Conservation (phyloP, 192 early-diverging fungal genomes). For the Phlyctochytrium planicorne region DNA sequence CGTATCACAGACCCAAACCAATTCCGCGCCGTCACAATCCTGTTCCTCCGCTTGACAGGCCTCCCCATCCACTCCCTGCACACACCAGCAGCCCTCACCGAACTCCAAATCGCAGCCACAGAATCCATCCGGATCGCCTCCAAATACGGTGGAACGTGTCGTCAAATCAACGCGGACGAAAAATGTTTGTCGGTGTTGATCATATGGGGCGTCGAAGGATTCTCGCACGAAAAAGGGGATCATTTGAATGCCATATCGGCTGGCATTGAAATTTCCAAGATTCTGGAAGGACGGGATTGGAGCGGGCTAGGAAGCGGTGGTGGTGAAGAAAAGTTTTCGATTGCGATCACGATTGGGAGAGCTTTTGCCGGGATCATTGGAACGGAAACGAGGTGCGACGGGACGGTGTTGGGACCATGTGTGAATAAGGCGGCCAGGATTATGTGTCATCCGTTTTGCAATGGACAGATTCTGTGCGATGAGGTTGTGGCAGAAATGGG, state of each 20-base stretch:
- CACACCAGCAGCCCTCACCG: slow-evolving; percentile 7
- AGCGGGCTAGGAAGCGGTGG: too few relatives aligned
- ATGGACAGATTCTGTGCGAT: too few relatives aligned
- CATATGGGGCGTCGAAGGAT: slow-evolving; percentile 39
- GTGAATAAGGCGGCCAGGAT: slow-evolving; percentile 38
- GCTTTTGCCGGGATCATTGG: slow-evolving; percentile 39
- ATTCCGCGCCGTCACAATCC: slow-evolving; percentile 19
- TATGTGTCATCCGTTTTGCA: slow-evolving; percentile 29
- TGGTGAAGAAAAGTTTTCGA: too few relatives aligned
- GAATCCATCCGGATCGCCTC: slow-evolving; percentile 6
- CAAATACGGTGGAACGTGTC: slow-evolving; percentile 15
- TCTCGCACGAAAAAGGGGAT: slow-evolving; percentile 32
- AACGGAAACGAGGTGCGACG: slow-evolving; percentile 19
- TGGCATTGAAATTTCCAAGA: slow-evolving; percentile 13
- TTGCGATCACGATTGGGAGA: slow-evolving; percentile 23
- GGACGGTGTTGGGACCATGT: slow-evolving; percentile 33
- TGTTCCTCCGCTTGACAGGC: slow-evolving; percentile 25
- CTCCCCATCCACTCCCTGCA: slow-evolving; percentile 23
- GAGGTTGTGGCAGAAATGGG: too few relatives aligned
- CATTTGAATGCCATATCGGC: slow-evolving; percentile 24
- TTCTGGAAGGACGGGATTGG: not conserved
- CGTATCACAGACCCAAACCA: not conserved
- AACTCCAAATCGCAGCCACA: slow-evolving; percentile 9
- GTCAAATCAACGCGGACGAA: slow-evolving; percentile 37
- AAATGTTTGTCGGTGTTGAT: slow-evolving; percentile 32